Evolutionary conservation across 2,329 filamentous ascomycete species (phyloP).

Genomic region (Macrophomina phaseolina): DNA sequence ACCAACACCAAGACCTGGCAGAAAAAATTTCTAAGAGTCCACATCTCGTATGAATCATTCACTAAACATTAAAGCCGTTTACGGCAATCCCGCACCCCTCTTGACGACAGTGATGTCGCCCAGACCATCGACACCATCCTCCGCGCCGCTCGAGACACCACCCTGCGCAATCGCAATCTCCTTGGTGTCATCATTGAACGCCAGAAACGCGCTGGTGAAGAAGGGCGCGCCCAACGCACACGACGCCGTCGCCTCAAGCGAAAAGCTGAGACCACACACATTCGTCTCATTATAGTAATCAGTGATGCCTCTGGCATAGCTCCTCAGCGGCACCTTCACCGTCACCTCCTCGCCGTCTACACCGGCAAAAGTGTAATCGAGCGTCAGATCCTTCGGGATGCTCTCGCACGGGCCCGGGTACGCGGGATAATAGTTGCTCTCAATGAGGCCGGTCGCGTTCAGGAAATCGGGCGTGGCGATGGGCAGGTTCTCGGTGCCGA

Average conservation of each 20-base stretch:
- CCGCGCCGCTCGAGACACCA: constrained; percentile 29
- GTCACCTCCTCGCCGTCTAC: constrained; percentile 28
- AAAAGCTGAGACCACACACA: constrained; percentile 30
- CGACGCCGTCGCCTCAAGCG: constrained; percentile 29
- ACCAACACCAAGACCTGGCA: too few species aligned
- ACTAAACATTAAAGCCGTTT: background rate
- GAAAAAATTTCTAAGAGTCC: background rate
- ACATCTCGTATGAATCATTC: background rate
- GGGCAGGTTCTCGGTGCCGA: constrained; percentile 35
- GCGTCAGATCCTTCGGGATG: constrained; percentile 7
- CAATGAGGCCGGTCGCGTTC: constrained; percentile 33
- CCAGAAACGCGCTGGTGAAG: constrained; percentile 39
- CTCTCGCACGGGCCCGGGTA: constrained; percentile 7
- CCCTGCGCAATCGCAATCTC: constrained; percentile 44
- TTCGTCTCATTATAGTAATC: constrained; percentile 16
- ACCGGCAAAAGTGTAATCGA: constrained; percentile 20
- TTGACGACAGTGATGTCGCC: constrained; percentile 9
- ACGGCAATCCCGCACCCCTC: constrained; percentile 12
- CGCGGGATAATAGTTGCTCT: constrained; percentile 6
- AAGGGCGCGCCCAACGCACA: constrained; percentile 40
- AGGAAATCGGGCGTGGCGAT: constrained; percentile 31
- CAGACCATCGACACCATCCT: constrained; percentile 12
- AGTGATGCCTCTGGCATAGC: constrained; percentile 13
- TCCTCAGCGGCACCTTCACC: constrained; percentile 13
- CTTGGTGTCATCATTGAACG: constrained; percentile 40